Percentiles rank a stretch among this genome's conserved stretches.
phyloP scores from a whole-genome alignment of 768 basidiomycete species.

The Lactarius tabidus region DNA sequence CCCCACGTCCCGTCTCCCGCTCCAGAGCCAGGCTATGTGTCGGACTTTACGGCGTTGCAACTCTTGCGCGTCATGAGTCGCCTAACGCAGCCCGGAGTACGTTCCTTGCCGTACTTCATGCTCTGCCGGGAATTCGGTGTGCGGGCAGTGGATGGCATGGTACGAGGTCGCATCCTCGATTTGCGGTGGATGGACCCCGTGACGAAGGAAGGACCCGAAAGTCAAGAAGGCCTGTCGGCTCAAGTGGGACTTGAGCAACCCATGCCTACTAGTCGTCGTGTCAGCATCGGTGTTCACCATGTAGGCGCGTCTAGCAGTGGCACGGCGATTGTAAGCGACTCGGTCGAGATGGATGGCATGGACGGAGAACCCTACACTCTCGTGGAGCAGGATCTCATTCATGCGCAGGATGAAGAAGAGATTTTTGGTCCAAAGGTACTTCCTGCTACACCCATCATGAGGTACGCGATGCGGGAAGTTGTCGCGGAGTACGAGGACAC shows the following conservation, averaged over 20 bases:
- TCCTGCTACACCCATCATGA: conserved; percentile 76
- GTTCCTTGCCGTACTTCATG: conserved; percentile 72
- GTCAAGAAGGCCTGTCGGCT: conserved; percentile 24
- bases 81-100: conserved; percentile 58
- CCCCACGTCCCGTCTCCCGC: conserved; percentile 27
- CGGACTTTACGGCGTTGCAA: conserved; percentile 76
- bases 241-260: conserved; percentile 26
- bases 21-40: conserved; percentile 44
- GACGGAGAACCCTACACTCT: conserved; percentile 37
- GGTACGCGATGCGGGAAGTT: conserved; percentile 80
- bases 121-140: conserved; percentile 83
- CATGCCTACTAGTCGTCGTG: conserved; percentile 27
- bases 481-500: conserved; percentile 79
- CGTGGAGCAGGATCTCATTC: conserved; percentile 42
- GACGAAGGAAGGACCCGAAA: conserved; percentile 48
- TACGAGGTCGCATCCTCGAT: conserved; percentile 70
- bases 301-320: conserved; percentile 26
- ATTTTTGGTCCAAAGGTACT: conserved; percentile 69
- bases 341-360: conserved; percentile 33
- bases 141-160: conserved; percentile 79
- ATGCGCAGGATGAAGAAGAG: conserved; percentile 47
- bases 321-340: conserved; percentile 27
- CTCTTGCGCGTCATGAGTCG: conserved; percentile 79
- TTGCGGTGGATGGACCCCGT: conserved; percentile 73
- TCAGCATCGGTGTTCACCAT: conserved; percentile 25